Conservation (phyloP, 257 asterid species). For the Anisodus acutangulus region DNA sequence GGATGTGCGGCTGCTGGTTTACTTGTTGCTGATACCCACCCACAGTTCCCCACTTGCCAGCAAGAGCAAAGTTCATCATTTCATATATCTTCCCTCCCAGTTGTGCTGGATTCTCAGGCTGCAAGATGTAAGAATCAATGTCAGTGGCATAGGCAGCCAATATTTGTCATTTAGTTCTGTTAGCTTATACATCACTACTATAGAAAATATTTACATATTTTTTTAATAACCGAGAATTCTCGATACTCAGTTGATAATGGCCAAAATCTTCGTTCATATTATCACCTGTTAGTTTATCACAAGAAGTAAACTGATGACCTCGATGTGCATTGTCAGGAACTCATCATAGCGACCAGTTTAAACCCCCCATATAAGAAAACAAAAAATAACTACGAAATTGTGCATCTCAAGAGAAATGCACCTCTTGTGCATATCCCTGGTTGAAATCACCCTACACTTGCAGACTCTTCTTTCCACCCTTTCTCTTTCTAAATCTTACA, state of each 20-base stretch:
- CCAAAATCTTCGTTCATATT: neutral
- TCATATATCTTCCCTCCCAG: constrained; percentile 95
- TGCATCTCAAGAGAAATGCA: neutral
- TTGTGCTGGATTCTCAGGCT: constrained; percentile 97
- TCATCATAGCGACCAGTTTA: neutral
- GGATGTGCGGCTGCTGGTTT: constrained; percentile 32
- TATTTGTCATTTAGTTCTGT: neutral
- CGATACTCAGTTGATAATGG: neutral
- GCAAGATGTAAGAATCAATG: constrained; percentile 29
- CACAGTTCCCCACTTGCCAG: constrained; percentile 65
- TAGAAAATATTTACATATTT: neutral
- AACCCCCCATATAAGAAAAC: neutral
- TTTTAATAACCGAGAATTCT: neutral
- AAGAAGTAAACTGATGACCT: neutral
- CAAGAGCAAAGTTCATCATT: constrained; percentile 93
- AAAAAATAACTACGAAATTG: neutral
- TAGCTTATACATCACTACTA: neutral
- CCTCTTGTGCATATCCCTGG: neutral
- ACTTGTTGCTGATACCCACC: constrained; percentile 49
- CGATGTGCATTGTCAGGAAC: neutral
- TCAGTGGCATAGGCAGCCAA: neutral
- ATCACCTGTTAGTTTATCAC: neutral
- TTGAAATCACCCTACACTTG: neutral
- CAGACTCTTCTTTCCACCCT: neutral
- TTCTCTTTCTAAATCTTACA: neutral